These are phyloP conservation scores for Exidia glandulosa DNA, from an alignment of 768 basidiomycete species.

Conservation along the genomic window DNA sequence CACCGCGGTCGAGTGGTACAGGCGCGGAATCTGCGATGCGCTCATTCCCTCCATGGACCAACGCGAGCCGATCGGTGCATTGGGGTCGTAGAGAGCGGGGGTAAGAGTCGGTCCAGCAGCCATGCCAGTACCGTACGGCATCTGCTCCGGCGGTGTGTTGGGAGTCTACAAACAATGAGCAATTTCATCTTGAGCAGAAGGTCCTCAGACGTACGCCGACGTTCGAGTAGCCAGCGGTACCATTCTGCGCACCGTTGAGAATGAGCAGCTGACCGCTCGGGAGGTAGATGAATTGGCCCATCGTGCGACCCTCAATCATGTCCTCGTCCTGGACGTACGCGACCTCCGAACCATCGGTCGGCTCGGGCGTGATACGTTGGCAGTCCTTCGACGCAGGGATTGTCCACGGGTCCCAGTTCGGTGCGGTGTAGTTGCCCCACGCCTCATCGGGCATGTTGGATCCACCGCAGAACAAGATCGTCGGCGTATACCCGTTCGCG, in stretches of 20 bases:
- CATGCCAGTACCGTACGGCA: constrained; percentile 64
- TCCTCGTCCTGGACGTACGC: constrained; percentile 62
- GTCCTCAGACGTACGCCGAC: constrained; percentile 7
- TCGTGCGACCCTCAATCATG: constrained; percentile 66
- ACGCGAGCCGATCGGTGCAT: constrained; percentile 53
- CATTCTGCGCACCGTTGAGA: constrained; percentile 73
- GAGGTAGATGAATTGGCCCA: constrained; percentile 86
- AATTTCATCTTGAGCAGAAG: background rate
- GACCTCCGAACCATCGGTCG: constrained; percentile 49
- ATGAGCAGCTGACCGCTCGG: constrained; percentile 70
- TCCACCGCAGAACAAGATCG: constrained; percentile 87
- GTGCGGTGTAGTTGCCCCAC: constrained; percentile 71
- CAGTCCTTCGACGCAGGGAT: constrained; percentile 62
- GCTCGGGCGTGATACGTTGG: constrained; percentile 81
- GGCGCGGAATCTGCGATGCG: constrained; percentile 54
- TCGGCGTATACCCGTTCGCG: constrained; percentile 76
- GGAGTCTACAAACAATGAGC: constrained; percentile 15
- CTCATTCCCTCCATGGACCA: constrained; percentile 61
- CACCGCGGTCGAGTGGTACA: constrained; percentile 91
- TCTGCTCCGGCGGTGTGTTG: constrained; percentile 26
- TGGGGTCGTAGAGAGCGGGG: constrained; percentile 80
- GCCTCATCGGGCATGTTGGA: constrained; percentile 57
- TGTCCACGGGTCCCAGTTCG: constrained; percentile 62
- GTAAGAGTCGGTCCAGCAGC: constrained; percentile 69
- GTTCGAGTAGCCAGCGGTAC: constrained; percentile 79